A percentile compares a stretch with the other conserved stretches of the same genome.
Conservation (phyloP, 352 stramenopile species). For the Hyaloperonospora brassicae region DNA sequence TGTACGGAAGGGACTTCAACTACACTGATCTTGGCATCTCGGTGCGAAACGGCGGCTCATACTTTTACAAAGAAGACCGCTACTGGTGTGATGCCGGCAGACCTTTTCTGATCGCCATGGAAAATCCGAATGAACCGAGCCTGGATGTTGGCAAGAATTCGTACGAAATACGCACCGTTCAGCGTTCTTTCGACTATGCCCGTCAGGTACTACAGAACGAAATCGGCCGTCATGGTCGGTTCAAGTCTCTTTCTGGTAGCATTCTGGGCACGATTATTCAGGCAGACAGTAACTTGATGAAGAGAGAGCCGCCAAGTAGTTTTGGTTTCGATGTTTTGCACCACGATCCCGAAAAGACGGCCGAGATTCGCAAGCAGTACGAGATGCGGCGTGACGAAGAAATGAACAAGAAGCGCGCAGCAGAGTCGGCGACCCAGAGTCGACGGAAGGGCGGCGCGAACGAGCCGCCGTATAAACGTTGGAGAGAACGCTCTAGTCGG, state of each 20-base stretch:
- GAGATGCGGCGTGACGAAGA: conserved; percentile 56
- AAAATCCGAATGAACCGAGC: conserved; percentile 90
- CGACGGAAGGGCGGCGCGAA: conserved; percentile 23
- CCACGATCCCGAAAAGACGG: conserved; percentile 64
- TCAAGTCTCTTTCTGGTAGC: conserved; percentile 50
- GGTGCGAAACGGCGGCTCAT: conserved; percentile 87
- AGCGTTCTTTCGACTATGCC: conserved; percentile 87
- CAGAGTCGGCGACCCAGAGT: conserved; percentile 13
- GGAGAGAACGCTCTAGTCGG: conserved; percentile 37
- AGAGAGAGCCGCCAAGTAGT: conserved; percentile 37
- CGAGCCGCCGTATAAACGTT: conserved; percentile 52
- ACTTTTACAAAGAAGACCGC: conserved; percentile 88
- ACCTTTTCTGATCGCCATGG: conserved; percentile 86
- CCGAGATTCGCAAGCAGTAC: conserved; percentile 50
- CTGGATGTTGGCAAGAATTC: conserved; percentile 90
- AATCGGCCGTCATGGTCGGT: conserved; percentile 58
- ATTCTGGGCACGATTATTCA: conserved; percentile 74
- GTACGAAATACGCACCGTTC: conserved; percentile 88
- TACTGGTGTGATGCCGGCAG: conserved; percentile 60
- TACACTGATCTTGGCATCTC: conserved; percentile 89
- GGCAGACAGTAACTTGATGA: conserved; percentile 53
- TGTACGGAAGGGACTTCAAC: conserved; percentile 92
- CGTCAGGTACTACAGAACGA: conserved; percentile 65
- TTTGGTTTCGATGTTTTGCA: conserved; percentile 70
- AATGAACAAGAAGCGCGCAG: conserved; percentile 37